Evolutionary conservation across 169 alveolate species (phyloP), one percentile per base, ranked within the genome.

Genomic region (Babesia ovis): DNA sequence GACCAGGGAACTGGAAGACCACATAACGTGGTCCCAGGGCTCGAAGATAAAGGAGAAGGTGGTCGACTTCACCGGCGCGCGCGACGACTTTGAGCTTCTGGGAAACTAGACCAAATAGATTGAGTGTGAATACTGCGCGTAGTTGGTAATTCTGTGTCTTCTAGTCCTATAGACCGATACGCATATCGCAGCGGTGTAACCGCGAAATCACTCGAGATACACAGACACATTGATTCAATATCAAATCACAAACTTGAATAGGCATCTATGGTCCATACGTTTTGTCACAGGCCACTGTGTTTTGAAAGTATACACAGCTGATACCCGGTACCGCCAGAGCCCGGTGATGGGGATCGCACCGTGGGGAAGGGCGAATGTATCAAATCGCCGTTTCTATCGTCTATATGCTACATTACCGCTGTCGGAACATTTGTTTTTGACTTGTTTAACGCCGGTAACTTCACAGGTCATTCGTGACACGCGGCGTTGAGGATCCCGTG

Each of bases 21-120:
- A 94, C 83, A 93, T 97, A 20, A 94, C 97, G 41, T 97, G 99
- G 99, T 92, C 97, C 34, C 96, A 96, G 54, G 95, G 97, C 16
- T 92, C 98, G 6, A 93, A 92, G 83, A 96, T 97, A 54, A 53
- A 68, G 45, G 87, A 88, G 41, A 84, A 84, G 73, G 83, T 88
- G 32, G 77, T 76, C 42, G 84, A 64, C 42, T 86, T 84, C 70
- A 50, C 68, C 46, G 87, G 83, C 23, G 62, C 59, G 14, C 75
- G 85, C 6, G 93, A 88, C 62, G 93, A 88, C 64, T 88, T 80
- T 54, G 91, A 88, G 51, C 87, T 88, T 22, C 41, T 88, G 42
- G 92, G 92, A 18, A 86, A 86, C 73, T 86, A 80, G 59, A 23
- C 25, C 61, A 48, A 12, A 20, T 48, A 8, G 14, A 9, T 9